Conservation (phyloP, 306 rosid genomes). For the Gleditsia sinensis region DNA sequence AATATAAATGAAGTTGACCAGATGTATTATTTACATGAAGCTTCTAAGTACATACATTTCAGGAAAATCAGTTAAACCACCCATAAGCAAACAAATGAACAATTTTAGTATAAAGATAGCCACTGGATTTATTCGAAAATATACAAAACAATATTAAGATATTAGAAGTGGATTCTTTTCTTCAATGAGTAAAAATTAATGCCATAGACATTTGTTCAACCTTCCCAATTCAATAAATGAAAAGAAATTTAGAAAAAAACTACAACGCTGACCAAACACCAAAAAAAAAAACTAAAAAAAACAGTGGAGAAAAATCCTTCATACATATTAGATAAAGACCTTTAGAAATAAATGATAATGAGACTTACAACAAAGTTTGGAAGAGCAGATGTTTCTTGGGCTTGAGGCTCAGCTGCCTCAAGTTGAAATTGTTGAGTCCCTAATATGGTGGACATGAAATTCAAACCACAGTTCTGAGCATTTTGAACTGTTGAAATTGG, state of each 20-base stretch:
- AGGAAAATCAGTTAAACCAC: slow-evolving; percentile 21
- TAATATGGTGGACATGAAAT: slow-evolving; percentile 46
- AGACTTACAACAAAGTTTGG: slow-evolving; percentile 44
- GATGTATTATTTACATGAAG: too few species aligned
- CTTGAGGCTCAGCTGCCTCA: slow-evolving; percentile 48
- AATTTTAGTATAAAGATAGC: not conserved
- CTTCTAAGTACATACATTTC: not conserved
- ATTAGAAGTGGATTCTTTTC: not conserved
- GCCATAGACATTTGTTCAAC: slow-evolving; percentile 12
- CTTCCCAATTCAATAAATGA: not conserved
- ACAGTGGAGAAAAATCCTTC: not conserved
- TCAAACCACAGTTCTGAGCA: slow-evolving; percentile 48
- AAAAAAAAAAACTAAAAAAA: slow-evolving; percentile 18
- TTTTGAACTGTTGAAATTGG: slow-evolving; percentile 42
- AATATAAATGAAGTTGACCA: not conserved
- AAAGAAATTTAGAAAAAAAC: not conserved
- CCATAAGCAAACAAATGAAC: not conserved
- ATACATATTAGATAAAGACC: slow-evolving; percentile 23
- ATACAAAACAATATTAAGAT: not conserved
- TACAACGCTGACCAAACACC: slow-evolving; percentile 5
- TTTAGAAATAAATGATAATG: slow-evolving; percentile 4
- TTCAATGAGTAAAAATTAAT: not conserved
- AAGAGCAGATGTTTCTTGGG: slow-evolving; percentile 40
- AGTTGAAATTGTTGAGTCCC: slow-evolving; percentile 48
- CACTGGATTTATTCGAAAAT: not conserved